Percentiles rank a stretch among this genome's conserved stretches.
These are phyloP conservation scores for Dryas octopetala DNA, from an alignment of 306 rosid species.

Conservation along the genomic window DNA sequence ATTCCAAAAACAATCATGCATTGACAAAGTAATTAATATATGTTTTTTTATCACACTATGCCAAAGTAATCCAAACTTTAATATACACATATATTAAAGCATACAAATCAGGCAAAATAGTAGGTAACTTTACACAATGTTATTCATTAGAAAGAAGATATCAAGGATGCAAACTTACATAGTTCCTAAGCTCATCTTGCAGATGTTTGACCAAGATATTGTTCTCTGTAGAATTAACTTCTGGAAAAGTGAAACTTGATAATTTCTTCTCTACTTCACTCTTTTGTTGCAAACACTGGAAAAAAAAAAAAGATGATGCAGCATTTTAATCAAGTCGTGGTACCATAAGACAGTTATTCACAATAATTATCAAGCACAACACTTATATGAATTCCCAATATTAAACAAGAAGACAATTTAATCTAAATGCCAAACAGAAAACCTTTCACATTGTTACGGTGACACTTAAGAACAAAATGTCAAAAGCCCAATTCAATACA, in stretches of 20 bases:
- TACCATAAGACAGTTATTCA: slow-evolving; percentile 16
- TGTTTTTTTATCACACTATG: too few species aligned
- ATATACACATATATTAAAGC: not conserved
- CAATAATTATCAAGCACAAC: not conserved
- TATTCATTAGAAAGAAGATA: slow-evolving; percentile 3
- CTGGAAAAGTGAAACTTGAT: slow-evolving; percentile 56
- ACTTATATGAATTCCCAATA: not conserved
- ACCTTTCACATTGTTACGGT: slow-evolving; percentile 8
- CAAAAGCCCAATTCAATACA: not conserved
- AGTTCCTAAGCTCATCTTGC: slow-evolving; percentile 83
- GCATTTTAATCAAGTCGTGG: slow-evolving; percentile 1
- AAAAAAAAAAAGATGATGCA: not conserved
- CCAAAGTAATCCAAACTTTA: too few species aligned
- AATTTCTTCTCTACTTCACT: slow-evolving; percentile 73
- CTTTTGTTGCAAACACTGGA: slow-evolving; percentile 79
- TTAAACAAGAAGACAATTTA: slow-evolving; percentile 17
- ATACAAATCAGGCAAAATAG: slow-evolving; percentile 27
- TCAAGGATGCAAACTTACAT: slow-evolving; percentile 49
- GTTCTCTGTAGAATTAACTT: slow-evolving; percentile 45
- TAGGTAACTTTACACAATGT: slow-evolving; percentile 16
- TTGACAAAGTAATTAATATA: not conserved
- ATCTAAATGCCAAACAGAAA: slow-evolving; percentile 16
- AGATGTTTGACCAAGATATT: slow-evolving; percentile 66
- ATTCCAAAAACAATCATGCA: not conserved
- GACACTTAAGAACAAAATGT: slow-evolving; percentile 15